phyloP scores from a whole-genome alignment of 2,329 filamentous ascomycete genomes.

The Anisogramma anomala region DNA sequence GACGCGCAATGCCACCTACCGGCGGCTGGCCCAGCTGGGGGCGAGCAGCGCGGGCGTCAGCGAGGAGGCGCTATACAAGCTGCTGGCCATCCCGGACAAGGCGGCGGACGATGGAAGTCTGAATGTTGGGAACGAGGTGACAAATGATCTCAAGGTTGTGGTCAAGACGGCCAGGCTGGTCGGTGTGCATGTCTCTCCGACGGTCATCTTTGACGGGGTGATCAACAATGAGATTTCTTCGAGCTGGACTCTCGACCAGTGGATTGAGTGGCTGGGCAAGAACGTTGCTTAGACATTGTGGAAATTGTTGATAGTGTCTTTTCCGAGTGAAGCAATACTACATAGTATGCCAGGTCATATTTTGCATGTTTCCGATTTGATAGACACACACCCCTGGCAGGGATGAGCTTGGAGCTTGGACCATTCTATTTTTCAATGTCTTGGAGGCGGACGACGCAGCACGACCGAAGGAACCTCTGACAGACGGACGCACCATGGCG shows the following conservation, averaged over 20 bases:
- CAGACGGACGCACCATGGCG: neutral
- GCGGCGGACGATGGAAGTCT: slow-evolving; percentile 53
- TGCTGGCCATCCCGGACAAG: slow-evolving; percentile 60
- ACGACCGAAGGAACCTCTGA: neutral
- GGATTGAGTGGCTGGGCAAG: slow-evolving; percentile 68
- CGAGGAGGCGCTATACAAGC: slow-evolving; percentile 54
- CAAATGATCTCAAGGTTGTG: slow-evolving; percentile 72
- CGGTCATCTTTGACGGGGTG: slow-evolving; percentile 77
- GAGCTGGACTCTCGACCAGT: slow-evolving; percentile 67
- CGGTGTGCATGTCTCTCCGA: slow-evolving; percentile 84
- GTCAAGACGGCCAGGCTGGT: slow-evolving; percentile 69
- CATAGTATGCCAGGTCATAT: neutral
- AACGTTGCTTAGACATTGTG: slow-evolving; percentile 29
- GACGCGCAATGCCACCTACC: slow-evolving; percentile 73
- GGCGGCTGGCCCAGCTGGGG: slow-evolving; percentile 65
- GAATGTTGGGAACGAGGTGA: slow-evolving; percentile 74
- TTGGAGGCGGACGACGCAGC: too few relatives aligned
- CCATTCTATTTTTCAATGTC: slow-evolving; percentile 3
- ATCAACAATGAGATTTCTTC: slow-evolving; percentile 70
- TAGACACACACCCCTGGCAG: neutral
- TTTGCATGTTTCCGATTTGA: neutral
- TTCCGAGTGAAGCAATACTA: neutral
- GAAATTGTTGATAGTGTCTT: neutral
- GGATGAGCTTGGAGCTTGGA: slow-evolving; percentile 1
- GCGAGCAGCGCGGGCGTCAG: slow-evolving; percentile 53